Evolutionary conservation across 2,329 filamentous ascomycete species (phyloP), one percentile per base, ranked within the genome.

Genomic region (Aspergillus persii): DNA sequence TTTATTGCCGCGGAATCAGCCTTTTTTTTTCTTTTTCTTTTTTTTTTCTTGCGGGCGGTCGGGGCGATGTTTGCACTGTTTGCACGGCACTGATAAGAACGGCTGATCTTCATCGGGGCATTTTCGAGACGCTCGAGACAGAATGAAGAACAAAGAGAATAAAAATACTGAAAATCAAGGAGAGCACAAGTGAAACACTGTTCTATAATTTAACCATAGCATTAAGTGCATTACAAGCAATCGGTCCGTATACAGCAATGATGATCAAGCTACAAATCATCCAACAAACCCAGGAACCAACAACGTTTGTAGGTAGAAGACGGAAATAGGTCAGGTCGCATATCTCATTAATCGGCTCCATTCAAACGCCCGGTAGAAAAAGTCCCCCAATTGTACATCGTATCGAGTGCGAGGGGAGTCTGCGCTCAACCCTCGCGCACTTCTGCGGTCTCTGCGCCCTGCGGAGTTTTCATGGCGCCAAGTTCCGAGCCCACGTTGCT

Each of bases 401-500:
- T 26, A 27, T 11, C 8, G 6, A 36, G 39, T 52, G 18, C 50
- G 11, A 33, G 18, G 12, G 11, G 15, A 23, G 9, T 41, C n/a
- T 12, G 18, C 29, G 15, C 18, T 61, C 53, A 61, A 30, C 46
- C 57, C 60, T 70, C 64, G 65, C 57, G 64, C 54, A 56, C 53
- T 41, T 68, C 66, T 23, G 44, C 51, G 51, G 66, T 61, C 7
- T 59, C 58, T 48, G 56, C 50, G 31, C 61, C 48, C 15, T 57
- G 51, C 6, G 67, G 56, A 12, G 69, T 59, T 26, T 85, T 80
- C 69, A 94, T 89, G 47, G 80, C 82, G 49, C 87, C 85, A 56
- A 96, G 76, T 76, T 96, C 89, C 61, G 89, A 82, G 31, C 88
- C 88, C 67, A 87, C 86, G 9, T 87, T 88, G 67, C 85, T 88